Percentiles rank a stretch among this genome's conserved stretches.
Evolutionary conservation across 169 alveolate genomes (phyloP).

Genomic region (Plasmodium cynomolgi): DNA sequence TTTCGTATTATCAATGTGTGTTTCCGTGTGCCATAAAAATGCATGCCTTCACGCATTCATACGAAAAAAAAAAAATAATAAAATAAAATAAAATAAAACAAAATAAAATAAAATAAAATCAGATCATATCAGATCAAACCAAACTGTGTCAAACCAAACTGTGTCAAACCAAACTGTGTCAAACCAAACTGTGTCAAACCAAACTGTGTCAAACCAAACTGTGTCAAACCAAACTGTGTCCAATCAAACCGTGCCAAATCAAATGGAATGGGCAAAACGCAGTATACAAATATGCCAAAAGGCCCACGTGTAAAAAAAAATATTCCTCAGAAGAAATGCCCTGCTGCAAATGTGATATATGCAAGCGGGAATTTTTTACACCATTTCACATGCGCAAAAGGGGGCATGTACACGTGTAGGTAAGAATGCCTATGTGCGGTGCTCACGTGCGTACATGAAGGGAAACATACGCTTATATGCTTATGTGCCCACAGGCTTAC

Average conservation of each 20-base stretch:
- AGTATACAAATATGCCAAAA: background rate
- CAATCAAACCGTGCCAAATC: background rate
- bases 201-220: background rate
- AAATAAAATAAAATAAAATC: background rate
- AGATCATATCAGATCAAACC: background rate
- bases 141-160: background rate
- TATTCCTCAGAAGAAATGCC: slow-evolving; percentile 18
- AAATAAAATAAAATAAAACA: background rate
- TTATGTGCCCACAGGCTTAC: background rate
- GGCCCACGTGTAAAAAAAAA: background rate
- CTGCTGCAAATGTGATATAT: slow-evolving; percentile 10
- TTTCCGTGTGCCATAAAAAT: slow-evolving; percentile 56
- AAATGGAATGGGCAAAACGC: background rate
- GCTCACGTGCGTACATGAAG: background rate
- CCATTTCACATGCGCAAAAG: background rate
- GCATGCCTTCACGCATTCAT: slow-evolving; percentile 10
- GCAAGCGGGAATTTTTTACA: background rate
- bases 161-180: background rate
- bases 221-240: background rate
- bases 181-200: no score
- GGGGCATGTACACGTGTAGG: background rate
- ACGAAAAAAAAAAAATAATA: background rate
- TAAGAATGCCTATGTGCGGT: background rate
- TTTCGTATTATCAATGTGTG: slow-evolving; percentile 26
- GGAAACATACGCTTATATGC: background rate